A percentile compares a stretch with the other conserved stretches of the same genome.
phyloP scores from a whole-genome alignment of 2,329 filamentous ascomycete genomes.

The Pyrenochaeta sp. region DNA sequence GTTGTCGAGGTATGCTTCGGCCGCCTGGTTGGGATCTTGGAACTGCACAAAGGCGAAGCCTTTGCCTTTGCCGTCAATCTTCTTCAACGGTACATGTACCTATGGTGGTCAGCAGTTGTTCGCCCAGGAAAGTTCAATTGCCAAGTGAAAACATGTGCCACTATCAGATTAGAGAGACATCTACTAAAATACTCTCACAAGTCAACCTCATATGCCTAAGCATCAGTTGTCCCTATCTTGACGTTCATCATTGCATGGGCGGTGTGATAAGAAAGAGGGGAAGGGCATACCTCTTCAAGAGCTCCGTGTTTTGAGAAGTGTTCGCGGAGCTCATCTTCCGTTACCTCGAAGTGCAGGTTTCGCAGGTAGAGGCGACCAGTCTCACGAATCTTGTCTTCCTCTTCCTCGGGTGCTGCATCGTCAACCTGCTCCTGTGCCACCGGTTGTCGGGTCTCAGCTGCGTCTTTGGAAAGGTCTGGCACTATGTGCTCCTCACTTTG shows the following conservation, averaged over 20 bases:
- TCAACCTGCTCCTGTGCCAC: conserved; percentile 49
- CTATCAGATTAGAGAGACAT: conserved; percentile 93
- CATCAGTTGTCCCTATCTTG: conserved; percentile 99
- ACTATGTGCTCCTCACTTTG: conserved; percentile 19
- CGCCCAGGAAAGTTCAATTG: not conserved
- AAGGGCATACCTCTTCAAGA: conserved; percentile 81
- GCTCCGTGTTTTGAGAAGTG: conserved; percentile 77
- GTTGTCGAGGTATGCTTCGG: conserved; percentile 78
- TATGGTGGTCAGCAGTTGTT: conserved; percentile 54
- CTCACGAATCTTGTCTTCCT: conserved; percentile 70
- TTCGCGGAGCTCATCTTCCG: conserved; percentile 77
- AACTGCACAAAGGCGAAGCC: conserved; percentile 91
- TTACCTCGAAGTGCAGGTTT: conserved; percentile 84
- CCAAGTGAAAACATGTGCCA: conserved; percentile 16
- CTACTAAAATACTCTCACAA: conserved; percentile 99
- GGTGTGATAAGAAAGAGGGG: conserved; percentile 26
- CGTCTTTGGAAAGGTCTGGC: conserved; percentile 13
- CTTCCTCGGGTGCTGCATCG: conserved; percentile 54
- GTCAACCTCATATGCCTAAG: conserved; percentile 86
- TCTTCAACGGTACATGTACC: conserved; percentile 86
- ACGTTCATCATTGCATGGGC: conserved; percentile 78
- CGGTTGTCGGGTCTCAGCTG: conserved; percentile 9
- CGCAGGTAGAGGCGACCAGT: conserved; percentile 86
- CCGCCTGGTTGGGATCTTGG: conserved; percentile 73
- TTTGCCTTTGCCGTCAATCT: conserved; percentile 76